phyloP scores from a whole-genome alignment of 331 rosid genomes.

The Rosa hybrid region DNA sequence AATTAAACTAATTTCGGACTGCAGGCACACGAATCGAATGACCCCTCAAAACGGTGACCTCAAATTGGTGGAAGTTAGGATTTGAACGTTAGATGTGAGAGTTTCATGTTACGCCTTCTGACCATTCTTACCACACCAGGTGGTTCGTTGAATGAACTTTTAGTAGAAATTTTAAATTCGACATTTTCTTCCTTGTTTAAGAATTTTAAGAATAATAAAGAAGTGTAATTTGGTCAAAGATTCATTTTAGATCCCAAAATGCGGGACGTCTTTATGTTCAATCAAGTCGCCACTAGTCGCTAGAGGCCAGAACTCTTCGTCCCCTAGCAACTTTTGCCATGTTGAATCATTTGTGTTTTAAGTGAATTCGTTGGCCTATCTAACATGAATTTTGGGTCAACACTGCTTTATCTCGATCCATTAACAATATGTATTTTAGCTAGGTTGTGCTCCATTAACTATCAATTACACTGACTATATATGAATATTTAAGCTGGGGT shows the following conservation, averaged over 20 bases:
- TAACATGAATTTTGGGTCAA: background rate
- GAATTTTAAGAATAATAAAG: too few relatives aligned
- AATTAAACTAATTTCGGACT: too few relatives aligned
- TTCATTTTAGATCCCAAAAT: conserved; percentile 27
- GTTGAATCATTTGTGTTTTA: background rate
- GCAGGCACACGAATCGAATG: too few relatives aligned
- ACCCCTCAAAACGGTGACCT: too few relatives aligned
- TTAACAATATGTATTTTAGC: background rate
- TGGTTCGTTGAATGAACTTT: too few relatives aligned
- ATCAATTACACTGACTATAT: background rate
- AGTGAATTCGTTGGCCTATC: background rate
- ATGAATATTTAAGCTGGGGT: background rate
- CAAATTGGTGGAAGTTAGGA: too few relatives aligned
- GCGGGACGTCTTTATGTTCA: conserved; percentile 25
- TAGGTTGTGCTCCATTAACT: background rate
- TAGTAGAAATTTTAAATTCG: too few relatives aligned
- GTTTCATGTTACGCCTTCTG: too few relatives aligned
- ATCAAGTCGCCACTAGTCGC: background rate
- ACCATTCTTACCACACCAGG: too few relatives aligned
- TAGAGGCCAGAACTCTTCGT: background rate
- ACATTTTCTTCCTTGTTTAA: too few relatives aligned
- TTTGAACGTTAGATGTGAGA: too few relatives aligned
- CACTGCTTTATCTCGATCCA: background rate
- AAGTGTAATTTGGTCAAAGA: conserved; percentile 30
- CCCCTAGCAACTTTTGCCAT: background rate